Conservation (phyloP, 139 green algal genomes). For the Picocystis salinarum region DNA sequence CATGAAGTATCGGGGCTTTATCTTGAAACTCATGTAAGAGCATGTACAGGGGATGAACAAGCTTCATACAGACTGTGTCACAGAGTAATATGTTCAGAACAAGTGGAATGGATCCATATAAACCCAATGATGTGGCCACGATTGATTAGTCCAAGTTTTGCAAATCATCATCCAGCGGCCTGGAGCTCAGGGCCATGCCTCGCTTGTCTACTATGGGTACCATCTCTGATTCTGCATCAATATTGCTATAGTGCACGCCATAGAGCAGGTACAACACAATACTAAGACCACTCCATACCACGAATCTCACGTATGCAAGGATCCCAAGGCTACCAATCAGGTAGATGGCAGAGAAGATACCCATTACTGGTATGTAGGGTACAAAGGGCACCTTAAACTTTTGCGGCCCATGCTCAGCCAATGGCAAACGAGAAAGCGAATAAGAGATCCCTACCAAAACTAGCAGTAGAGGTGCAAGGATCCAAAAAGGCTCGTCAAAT, state of each 20-base stretch:
- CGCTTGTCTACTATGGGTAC: no score
- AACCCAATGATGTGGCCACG: no score
- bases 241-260: conserved; percentile 14
- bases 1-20: no score
- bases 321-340: conserved; percentile 52
- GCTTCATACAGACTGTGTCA: no score
- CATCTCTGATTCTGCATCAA: no score
- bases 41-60: no score
- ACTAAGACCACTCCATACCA: conserved; percentile 28
- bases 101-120: no score
- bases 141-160: no score
- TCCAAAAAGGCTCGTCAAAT: conserved; percentile 22
- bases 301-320: conserved; percentile 50
- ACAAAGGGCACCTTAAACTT: conserved; percentile 38
- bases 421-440: background rate
- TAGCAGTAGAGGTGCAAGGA: conserved; percentile 7
- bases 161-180: no score
- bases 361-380: conserved; percentile 34
- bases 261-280: conserved; percentile 16
- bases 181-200: no score
- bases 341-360: conserved; percentile 46
- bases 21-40: no score
- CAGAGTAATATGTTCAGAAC: no score
- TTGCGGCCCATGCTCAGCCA: background rate
- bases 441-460: conserved; percentile 13